Evolutionary conservation across 108 stramenopile species (phyloP), one percentile per base, ranked within the genome.

Genomic region (Cylindrotheca fusiformis): DNA sequence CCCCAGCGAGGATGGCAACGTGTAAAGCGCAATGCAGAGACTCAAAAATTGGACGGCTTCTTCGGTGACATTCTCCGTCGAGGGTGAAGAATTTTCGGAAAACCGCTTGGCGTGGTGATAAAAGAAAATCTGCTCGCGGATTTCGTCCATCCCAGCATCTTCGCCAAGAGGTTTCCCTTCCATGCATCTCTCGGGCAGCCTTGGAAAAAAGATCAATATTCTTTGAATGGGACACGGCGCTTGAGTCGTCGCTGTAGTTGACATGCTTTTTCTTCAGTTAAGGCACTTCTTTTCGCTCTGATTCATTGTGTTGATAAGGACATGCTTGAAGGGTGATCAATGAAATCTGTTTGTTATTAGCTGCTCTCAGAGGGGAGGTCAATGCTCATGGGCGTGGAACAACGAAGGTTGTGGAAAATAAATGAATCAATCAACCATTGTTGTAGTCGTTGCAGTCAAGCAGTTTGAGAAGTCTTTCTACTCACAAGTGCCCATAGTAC

Each of bases 31-130:
- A 28, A 60, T 75, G 58, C 82, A 85, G 22, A 91, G 25, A 1
- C 80, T 82, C 26, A 76, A 58, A 68, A 91, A 91, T 50, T 68
- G 51, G 3, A 91, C 76, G 1, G 86, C 82, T 57, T 85, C 83
- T 61, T 82, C 75, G 20, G 50, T 66, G 25, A 8, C 23, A 25
- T 32, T 36, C n/a, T 50, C 28, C 12, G 53, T 45, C 28, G 27
- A 19, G 5, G 52, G 32, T 28, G 51, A 36, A 0, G 2, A 1
- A 12, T 2, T 27, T 57, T 56, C 55, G 2, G 55, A 12, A 8
- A 49, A 18, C 45, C 23, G 63, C 5, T 48, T 54, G 33, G 60
- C 60, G n/a, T 55, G 65, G 10, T 65, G 54, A 51, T 84, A 90
- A 51, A 84, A 90, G 14, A 90, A 64, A 49, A 90, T 83, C 50